Conservation (phyloP, 768 basidiomycete species). For the Leucosporidium yakuticum region DNA sequence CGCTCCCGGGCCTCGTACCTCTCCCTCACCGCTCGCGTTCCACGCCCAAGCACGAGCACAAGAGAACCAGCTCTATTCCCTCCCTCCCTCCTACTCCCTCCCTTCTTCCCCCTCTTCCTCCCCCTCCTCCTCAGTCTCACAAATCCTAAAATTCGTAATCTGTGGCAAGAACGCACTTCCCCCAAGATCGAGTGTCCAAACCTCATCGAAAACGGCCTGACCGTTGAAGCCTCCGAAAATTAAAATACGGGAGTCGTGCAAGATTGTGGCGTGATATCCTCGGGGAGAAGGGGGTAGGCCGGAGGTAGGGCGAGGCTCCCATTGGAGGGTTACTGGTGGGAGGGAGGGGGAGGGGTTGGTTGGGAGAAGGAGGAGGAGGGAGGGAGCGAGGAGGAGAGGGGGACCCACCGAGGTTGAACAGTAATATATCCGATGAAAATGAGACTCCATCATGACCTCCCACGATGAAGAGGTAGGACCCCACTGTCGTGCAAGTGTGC, state of each 20-base stretch:
- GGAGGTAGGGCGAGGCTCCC: conserved; percentile 62
- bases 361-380: neutral
- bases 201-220: conserved; percentile 65
- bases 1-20: too few species aligned
- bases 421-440: conserved; percentile 64
- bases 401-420: conserved; percentile 73
- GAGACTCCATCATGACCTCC: conserved; percentile 79
- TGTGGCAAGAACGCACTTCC: conserved; percentile 8
- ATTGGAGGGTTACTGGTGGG: conserved; percentile 67
- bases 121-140: neutral
- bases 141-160: conserved; percentile 9
- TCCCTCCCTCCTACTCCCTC: too few species aligned
- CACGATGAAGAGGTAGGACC: conserved; percentile 80
- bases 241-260: conserved; percentile 78
- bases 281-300: conserved; percentile 67
- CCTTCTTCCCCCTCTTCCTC: neutral
- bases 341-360: neutral
- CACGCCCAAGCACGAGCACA: too few species aligned
- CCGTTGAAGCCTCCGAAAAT: conserved; percentile 73
- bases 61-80: too few species aligned
- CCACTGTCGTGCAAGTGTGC: conserved; percentile 82
- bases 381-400: neutral
- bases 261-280: conserved; percentile 75
- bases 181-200: conserved; percentile 63
- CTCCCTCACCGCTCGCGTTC: too few species aligned